phyloP scores from a whole-genome alignment of 2,329 filamentous ascomycete genomes.

The Paecilomyces variotii region DNA sequence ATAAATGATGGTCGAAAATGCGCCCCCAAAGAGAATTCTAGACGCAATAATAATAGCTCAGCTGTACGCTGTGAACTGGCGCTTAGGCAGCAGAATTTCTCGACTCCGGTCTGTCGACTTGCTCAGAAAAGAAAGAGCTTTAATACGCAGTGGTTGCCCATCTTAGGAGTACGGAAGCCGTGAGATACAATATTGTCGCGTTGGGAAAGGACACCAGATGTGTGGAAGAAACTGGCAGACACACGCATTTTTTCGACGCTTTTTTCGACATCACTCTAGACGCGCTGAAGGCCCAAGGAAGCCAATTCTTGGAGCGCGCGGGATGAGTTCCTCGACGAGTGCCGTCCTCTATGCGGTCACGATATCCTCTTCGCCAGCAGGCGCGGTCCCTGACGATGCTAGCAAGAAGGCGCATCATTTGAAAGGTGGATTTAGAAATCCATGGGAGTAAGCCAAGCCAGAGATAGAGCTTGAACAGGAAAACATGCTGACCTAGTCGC shows the following conservation, averaged over 20 bases:
- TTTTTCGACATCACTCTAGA: slow-evolving; percentile 12
- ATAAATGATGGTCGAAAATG: neutral
- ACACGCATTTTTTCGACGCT: slow-evolving; percentile 15
- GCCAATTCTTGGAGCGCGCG: slow-evolving; percentile 15
- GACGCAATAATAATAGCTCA: neutral
- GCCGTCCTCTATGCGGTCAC: slow-evolving; percentile 35
- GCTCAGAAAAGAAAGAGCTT: neutral
- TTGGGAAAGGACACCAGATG: neutral
- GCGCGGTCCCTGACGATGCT: slow-evolving; percentile 31
- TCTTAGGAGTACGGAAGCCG: neutral
- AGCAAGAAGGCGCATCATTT: slow-evolving; percentile 33
- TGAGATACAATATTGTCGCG: neutral
- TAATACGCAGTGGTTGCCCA: neutral
- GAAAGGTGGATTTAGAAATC: slow-evolving; percentile 33
- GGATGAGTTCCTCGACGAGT: slow-evolving; percentile 29
- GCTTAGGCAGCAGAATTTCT: neutral
- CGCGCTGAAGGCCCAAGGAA: slow-evolving; percentile 5
- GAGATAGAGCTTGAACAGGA: neutral
- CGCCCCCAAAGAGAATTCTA: neutral
- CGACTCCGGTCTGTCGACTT: neutral
- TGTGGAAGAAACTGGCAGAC: slow-evolving; percentile 7
- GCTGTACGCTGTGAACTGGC: neutral
- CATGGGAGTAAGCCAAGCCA: slow-evolving; percentile 31
- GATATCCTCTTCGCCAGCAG: slow-evolving; percentile 26
- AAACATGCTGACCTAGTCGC: neutral